Conservation (phyloP, 2,329 filamentous ascomycete genomes). For the Colletotrichum trifolii region DNA sequence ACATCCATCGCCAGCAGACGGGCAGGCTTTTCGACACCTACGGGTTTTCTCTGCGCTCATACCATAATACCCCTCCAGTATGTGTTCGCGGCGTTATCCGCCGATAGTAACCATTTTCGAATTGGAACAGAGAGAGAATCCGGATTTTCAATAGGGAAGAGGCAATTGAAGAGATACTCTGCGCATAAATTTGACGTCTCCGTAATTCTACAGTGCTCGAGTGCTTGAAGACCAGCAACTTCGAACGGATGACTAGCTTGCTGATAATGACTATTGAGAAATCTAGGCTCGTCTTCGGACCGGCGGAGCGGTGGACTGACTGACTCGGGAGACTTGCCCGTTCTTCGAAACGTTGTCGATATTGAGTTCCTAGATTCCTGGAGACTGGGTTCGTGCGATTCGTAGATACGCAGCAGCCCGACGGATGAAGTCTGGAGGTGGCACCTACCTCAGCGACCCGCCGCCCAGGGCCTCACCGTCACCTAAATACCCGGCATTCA, state of each 20-base stretch:
- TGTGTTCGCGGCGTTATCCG: constrained; percentile 32
- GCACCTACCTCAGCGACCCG: constrained; percentile 17
- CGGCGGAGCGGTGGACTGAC: neutral
- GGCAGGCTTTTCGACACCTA: constrained; percentile 3
- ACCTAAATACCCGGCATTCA: neutral
- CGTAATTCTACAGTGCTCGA: too few relatives aligned
- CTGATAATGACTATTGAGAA: too few relatives aligned
- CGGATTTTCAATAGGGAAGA: neutral
- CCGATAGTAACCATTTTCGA: neutral
- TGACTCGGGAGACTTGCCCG: constrained; percentile 9
- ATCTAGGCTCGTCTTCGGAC: neutral
- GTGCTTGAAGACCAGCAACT: too few relatives aligned
- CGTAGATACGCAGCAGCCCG: constrained; percentile 1
- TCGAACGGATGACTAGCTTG: too few relatives aligned
- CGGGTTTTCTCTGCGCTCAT: constrained; percentile 29
- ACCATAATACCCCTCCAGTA: constrained; percentile 36
- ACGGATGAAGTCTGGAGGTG: neutral
- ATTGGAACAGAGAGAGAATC: constrained; percentile 10
- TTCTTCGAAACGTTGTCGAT: neutral
- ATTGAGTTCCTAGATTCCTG: neutral
- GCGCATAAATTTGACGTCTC: too few relatives aligned
- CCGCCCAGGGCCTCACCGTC: neutral
- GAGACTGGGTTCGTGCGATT: neutral
- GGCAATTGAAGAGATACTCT: constrained; percentile 2
- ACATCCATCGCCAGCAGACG: too few relatives aligned